Percentiles rank a stretch among this genome's conserved stretches.
Conservation (phyloP, 352 stramenopile genomes). For the Phytophthora cactorum region DNA sequence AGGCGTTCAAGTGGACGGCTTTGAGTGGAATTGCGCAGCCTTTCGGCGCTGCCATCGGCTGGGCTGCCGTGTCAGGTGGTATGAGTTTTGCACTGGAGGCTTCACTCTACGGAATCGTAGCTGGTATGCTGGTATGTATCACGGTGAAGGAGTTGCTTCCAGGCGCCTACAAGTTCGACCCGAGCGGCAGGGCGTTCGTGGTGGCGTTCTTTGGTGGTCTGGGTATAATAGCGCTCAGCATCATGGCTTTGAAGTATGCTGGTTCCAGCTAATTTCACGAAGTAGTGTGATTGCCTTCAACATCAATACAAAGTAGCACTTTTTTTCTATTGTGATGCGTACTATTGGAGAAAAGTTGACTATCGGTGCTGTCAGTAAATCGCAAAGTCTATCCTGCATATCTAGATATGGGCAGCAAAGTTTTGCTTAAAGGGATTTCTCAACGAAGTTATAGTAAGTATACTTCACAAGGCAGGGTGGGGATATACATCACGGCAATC, state of each 20-base stretch:
- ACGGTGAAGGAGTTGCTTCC: conserved; percentile 92
- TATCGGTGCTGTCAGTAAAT: too few relatives aligned
- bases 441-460: too few relatives aligned
- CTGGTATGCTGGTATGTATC: conserved; percentile 95
- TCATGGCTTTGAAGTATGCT: conserved; percentile 87
- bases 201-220: conserved; percentile 88
- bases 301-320: too few relatives aligned
- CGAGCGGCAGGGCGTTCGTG: conserved; percentile 87
- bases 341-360: too few relatives aligned
- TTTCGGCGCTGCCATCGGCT: conserved; percentile 89
- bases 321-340: too few relatives aligned
- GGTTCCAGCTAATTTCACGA: conserved; percentile 47
- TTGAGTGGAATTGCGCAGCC: conserved; percentile 92
- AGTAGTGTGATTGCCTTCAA: too few relatives aligned
- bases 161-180: conserved; percentile 91
- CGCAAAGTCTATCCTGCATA: too few relatives aligned
- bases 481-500: too few relatives aligned
- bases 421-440: too few relatives aligned
- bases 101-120: conserved; percentile 92
- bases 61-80: conserved; percentile 52
- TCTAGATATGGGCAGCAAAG: too few relatives aligned
- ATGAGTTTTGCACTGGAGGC: conserved; percentile 77
- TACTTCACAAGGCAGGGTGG: too few relatives aligned
- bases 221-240: conserved; percentile 88
- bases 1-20: conserved; percentile 93